phyloP scores from a whole-genome alignment of 2,329 filamentous ascomycete species.

The Talaromyces sp. region DNA sequence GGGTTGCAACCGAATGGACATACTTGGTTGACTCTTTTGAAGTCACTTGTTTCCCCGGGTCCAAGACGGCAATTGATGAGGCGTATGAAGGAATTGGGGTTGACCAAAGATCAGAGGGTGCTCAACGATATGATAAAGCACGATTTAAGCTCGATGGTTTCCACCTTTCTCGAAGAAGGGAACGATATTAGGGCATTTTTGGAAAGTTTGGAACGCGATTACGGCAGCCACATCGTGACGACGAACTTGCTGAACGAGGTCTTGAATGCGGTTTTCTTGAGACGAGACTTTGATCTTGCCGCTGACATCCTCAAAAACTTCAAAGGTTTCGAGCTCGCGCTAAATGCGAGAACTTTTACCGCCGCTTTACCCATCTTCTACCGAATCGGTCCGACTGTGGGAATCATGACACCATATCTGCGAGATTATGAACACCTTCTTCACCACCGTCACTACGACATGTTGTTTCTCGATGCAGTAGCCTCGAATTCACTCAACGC shows the following conservation, averaged over 20 bases:
- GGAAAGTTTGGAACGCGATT: constrained; percentile 33
- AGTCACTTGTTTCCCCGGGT: constrained; percentile 26
- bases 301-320: constrained; percentile 33
- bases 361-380: constrained; percentile 29
- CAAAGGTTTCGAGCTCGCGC: constrained; percentile 25
- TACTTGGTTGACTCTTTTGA: constrained; percentile 43
- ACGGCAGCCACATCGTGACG: constrained; percentile 38
- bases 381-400: constrained; percentile 26
- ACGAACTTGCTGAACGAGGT: constrained; percentile 36
- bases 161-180: constrained; percentile 32
- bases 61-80: constrained; percentile 30
- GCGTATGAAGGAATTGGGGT: constrained; percentile 32
- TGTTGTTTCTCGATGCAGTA: constrained; percentile 44
- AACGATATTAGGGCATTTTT: constrained; percentile 37
- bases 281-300: constrained; percentile 27
- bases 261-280: constrained; percentile 31
- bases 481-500: constrained; percentile 38
- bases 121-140: constrained; percentile 28
- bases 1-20: constrained; percentile 38
- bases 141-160: constrained; percentile 34
- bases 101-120: constrained; percentile 26
- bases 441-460: constrained; percentile 30
- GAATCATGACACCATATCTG: not conserved
- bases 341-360: constrained; percentile 30
- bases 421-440: constrained; percentile 21